A percentile compares a stretch with the other conserved stretches of the same genome.
These are phyloP conservation scores for Paradendryphiella salina DNA, from an alignment of 2,329 filamentous ascomycete species.

Conservation along the genomic window DNA sequence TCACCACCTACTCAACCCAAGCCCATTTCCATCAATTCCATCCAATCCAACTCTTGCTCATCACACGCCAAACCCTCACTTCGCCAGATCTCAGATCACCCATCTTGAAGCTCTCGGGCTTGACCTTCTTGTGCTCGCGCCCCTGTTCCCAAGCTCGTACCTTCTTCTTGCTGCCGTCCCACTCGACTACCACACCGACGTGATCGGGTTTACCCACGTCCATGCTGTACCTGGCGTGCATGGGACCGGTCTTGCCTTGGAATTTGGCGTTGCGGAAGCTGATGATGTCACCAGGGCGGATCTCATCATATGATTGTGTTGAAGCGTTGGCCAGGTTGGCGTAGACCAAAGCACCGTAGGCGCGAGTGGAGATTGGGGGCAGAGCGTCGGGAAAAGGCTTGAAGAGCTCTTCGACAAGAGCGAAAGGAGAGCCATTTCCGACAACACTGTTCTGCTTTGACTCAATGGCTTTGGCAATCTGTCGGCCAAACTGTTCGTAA, in stretches of 20 bases:
- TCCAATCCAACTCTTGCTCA: slow-evolving; percentile 88
- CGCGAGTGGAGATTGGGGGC: slow-evolving; percentile 79
- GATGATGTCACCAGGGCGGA: slow-evolving; percentile 88
- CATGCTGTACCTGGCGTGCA: slow-evolving; percentile 89
- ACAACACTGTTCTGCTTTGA: slow-evolving; percentile 78
- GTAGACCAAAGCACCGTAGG: slow-evolving; percentile 91
- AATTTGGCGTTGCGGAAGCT: slow-evolving; percentile 91
- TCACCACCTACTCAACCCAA: neutral
- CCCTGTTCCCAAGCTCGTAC: slow-evolving; percentile 95
- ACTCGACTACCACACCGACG: slow-evolving; percentile 88
- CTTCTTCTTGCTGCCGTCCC: slow-evolving; percentile 99
- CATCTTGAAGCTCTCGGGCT: slow-evolving; percentile 90
- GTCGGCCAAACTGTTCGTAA: slow-evolving; percentile 78
- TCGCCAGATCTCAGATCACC: slow-evolving; percentile 91
- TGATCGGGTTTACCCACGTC: slow-evolving; percentile 90
- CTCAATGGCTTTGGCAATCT: slow-evolving; percentile 70
- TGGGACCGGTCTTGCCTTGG: slow-evolving; percentile 90
- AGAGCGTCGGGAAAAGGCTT: slow-evolving; percentile 73
- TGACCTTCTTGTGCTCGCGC: slow-evolving; percentile 88
- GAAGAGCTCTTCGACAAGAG: slow-evolving; percentile 78
- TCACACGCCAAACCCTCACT: slow-evolving; percentile 95
- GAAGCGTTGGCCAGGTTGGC: slow-evolving; percentile 93
- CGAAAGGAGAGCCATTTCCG: slow-evolving; percentile 79
- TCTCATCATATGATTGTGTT: slow-evolving; percentile 88
- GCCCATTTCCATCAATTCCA: slow-evolving; percentile 58